phyloP scores from a whole-genome alignment of 2,329 filamentous ascomycete species.

The Alternaria longipes region DNA sequence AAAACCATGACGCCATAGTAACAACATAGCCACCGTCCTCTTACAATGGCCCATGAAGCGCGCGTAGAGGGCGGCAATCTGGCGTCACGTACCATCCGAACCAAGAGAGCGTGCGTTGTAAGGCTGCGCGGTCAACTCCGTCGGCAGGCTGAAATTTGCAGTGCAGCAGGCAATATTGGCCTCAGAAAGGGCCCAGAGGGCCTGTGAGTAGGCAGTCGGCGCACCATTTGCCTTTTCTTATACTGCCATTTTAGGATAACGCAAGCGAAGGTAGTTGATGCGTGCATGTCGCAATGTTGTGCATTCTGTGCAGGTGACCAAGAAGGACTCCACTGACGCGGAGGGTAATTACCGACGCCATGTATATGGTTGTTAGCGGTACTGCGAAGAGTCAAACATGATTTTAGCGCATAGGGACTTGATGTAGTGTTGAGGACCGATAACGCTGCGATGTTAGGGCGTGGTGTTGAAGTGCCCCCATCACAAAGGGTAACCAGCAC shows the following conservation, averaged over 20 bases:
- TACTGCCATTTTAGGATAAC: not conserved
- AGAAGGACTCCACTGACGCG: slow-evolving; percentile 10
- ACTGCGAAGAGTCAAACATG: not conserved
- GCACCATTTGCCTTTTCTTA: slow-evolving; percentile 17
- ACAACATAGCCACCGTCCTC: not conserved
- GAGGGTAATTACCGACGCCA: not conserved
- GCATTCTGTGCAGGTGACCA: slow-evolving; percentile 16
- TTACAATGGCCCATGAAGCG: not conserved
- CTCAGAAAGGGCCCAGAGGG: slow-evolving; percentile 4
- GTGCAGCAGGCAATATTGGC: slow-evolving; percentile 8
- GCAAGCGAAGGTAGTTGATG: not conserved
- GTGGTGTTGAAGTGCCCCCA: not conserved
- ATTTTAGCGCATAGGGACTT: not conserved
- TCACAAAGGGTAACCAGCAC: not conserved
- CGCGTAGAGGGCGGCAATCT: slow-evolving; percentile 4
- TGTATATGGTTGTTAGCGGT: slow-evolving; percentile 4
- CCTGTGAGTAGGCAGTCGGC: slow-evolving; percentile 8
- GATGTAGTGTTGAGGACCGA: not conserved
- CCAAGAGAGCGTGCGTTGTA: not conserved
- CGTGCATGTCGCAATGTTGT: slow-evolving; percentile 1
- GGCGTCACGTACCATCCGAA: not conserved
- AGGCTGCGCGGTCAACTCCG: slow-evolving; percentile 14
- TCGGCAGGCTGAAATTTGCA: slow-evolving; percentile 1
- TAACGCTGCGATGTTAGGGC: not conserved
- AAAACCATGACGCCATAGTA: not conserved